phyloP scores from a whole-genome alignment of 1,284 basidiomycete species.

The Sparassis latifolia region DNA sequence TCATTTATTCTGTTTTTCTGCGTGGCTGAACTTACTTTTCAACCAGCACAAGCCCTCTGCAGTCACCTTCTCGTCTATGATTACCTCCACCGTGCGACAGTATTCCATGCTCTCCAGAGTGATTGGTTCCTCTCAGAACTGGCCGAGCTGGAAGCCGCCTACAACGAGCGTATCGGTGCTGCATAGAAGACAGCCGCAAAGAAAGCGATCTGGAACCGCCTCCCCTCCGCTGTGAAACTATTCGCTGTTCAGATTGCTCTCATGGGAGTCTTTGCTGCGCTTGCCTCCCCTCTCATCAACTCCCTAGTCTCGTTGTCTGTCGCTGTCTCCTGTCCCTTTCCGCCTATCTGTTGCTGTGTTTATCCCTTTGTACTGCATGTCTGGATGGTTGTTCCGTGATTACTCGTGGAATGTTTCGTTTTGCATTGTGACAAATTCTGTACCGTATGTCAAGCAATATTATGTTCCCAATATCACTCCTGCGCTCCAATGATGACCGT shows the following conservation, averaged over 20 bases:
- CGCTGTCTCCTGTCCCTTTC: too few relatives aligned
- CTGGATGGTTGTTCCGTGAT: too few relatives aligned
- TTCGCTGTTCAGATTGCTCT: neutral
- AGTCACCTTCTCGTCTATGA: slow-evolving; percentile 51
- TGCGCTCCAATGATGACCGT: too few relatives aligned
- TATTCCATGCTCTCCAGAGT: slow-evolving; percentile 49
- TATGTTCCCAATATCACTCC: too few relatives aligned
- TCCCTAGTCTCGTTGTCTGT: too few relatives aligned
- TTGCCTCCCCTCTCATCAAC: too few relatives aligned
- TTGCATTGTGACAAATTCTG: too few relatives aligned
- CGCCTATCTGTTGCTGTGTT: too few relatives aligned
- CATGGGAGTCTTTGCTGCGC: neutral
- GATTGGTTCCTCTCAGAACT: slow-evolving; percentile 60
- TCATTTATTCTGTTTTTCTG: neutral
- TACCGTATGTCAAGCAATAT: too few relatives aligned
- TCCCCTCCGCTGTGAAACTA: neutral
- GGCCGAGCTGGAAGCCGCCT: slow-evolving; percentile 51
- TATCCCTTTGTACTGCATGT: too few relatives aligned
- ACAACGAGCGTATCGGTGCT: slow-evolving; percentile 44
- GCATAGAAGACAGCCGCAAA: slow-evolving; percentile 2
- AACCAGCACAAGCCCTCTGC: slow-evolving; percentile 50
- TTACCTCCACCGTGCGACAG: slow-evolving; percentile 50
- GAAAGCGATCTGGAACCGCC: neutral
- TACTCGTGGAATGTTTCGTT: too few relatives aligned
- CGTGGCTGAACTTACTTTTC: neutral